phyloP scores from a whole-genome alignment of 2,329 filamentous ascomycete genomes.

The Sclerotinia sclerotiorum region DNA sequence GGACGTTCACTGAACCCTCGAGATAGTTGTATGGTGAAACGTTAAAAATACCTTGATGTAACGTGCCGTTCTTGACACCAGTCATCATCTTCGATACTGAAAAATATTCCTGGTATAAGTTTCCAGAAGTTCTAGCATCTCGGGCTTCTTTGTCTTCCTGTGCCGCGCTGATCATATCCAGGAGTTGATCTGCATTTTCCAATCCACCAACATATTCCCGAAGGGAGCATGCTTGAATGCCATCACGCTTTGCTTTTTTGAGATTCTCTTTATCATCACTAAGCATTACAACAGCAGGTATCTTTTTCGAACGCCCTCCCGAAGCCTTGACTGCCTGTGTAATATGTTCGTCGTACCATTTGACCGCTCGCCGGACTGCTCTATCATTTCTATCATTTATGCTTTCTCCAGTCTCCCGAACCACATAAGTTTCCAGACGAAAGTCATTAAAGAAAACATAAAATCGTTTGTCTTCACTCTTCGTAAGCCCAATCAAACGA shows the following conservation, averaged over 20 bases:
- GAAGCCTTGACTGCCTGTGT: constrained; percentile 56
- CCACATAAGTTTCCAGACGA: constrained; percentile 83
- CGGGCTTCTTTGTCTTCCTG: constrained; percentile 65
- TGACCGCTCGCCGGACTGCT: constrained; percentile 79
- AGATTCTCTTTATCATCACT: constrained; percentile 90
- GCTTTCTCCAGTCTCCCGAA: constrained; percentile 71
- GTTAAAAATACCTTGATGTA: constrained; percentile 95
- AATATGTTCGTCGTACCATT: constrained; percentile 89
- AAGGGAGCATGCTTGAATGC: constrained; percentile 67
- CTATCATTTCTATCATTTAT: constrained; percentile 98
- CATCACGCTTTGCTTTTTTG: constrained; percentile 74
- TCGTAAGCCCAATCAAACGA: constrained; percentile 83
- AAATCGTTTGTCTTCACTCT: constrained; percentile 94
- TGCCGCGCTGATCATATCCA: constrained; percentile 89
- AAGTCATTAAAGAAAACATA: constrained; percentile 99
- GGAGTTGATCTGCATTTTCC: constrained; percentile 77
- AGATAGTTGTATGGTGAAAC: constrained; percentile 98
- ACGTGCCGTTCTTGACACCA: constrained; percentile 78
- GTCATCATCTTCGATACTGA: constrained; percentile 92
- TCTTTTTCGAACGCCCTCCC: constrained; percentile 51
- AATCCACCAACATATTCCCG: constrained; percentile 79
- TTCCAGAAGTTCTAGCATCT: constrained; percentile 62
- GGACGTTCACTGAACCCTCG: constrained; percentile 86
- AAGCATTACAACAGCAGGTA: constrained; percentile 85
- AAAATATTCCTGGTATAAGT: constrained; percentile 86